phyloP scores from a whole-genome alignment of 306 rosid genomes.

The Cicer bijugum region DNA sequence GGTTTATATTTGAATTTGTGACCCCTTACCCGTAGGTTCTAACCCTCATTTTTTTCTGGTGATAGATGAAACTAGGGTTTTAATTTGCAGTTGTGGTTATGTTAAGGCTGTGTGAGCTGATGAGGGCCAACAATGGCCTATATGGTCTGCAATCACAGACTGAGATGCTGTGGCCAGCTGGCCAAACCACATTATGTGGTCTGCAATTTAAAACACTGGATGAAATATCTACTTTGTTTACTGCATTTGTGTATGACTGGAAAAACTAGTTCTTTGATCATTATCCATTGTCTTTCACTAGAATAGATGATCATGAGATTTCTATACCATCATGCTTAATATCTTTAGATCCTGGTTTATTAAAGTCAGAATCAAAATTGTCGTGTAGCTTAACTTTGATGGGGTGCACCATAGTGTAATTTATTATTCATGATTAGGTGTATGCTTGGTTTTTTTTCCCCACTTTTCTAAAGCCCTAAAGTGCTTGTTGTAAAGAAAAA shows the following conservation, averaged over 20 bases:
- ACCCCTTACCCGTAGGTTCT: not conserved
- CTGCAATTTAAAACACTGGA: not conserved
- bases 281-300: not conserved
- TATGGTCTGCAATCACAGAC: conserved; percentile 10
- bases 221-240: conserved; percentile 10
- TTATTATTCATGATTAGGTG: not conserved
- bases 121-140: not conserved
- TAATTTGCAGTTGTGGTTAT: not conserved
- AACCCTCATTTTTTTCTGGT: not conserved
- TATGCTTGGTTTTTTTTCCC: not conserved
- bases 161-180: not conserved
- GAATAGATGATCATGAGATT: conserved; percentile 1
- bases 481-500: not conserved
- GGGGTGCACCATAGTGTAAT: conserved; percentile 3
- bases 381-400: conserved; percentile 14
- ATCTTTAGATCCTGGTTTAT: conserved; percentile 29
- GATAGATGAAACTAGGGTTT: conserved; percentile 16
- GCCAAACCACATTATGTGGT: not conserved
- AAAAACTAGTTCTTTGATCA: conserved; percentile 10
- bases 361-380: conserved; percentile 13
- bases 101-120: not conserved
- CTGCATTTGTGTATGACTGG: not conserved
- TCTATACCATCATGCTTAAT: not conserved
- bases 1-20: conserved; percentile 2
- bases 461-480: not conserved